Conservation (phyloP, 2,329 filamentous ascomycete genomes). For the Colletotrichum kahawae region DNA sequence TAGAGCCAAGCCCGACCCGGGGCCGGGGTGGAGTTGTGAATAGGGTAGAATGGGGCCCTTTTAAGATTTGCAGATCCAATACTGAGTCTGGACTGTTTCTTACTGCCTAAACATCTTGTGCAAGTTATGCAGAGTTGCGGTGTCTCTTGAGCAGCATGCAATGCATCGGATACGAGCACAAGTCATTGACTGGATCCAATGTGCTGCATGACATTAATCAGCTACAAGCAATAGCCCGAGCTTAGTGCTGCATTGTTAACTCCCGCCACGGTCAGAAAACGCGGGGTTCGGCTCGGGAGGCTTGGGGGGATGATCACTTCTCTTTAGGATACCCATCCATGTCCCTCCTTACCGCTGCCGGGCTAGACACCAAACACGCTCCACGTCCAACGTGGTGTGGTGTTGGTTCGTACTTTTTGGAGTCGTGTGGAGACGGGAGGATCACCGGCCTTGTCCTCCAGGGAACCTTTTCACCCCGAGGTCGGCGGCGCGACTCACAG, state of each 20-base stretch:
- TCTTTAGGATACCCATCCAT: neutral
- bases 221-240: neutral
- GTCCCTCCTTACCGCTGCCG: neutral
- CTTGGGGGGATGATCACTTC: neutral
- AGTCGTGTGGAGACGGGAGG: slow-evolving; percentile 9
- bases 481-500: neutral
- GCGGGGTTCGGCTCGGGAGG: slow-evolving; percentile 11
- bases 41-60: neutral
- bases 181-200: neutral
- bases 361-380: neutral
- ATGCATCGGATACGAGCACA: neutral
- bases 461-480: neutral
- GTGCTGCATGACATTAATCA: neutral
- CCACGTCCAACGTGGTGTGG: neutral
- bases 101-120: neutral
- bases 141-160: neutral
- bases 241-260: neutral
- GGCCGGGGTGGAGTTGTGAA: slow-evolving; percentile 1
- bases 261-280: neutral
- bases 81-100: neutral
- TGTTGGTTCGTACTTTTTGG: neutral
- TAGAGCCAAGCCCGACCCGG: slow-evolving; percentile 5
- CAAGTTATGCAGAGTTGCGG: neutral
- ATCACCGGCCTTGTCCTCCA: slow-evolving; percentile 6
- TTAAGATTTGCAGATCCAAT: neutral